These are phyloP conservation scores for Sisymbrium altissimum DNA, from an alignment of 345 rosid genomes.

Conservation along the genomic window DNA sequence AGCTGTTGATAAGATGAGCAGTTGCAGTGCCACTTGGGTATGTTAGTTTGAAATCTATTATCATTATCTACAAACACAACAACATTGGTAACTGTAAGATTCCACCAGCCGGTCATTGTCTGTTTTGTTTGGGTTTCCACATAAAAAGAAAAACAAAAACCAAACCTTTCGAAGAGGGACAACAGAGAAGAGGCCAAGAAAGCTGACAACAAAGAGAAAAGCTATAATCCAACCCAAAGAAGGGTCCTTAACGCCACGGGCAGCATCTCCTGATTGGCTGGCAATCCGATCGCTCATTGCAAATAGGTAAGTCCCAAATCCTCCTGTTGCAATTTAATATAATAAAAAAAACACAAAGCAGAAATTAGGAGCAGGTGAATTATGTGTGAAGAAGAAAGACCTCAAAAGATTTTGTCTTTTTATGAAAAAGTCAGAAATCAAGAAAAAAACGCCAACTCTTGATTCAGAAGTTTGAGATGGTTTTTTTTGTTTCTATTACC, in stretches of 20 bases:
- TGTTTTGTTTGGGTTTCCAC: not conserved
- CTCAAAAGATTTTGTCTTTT: slow-evolving; percentile 10
- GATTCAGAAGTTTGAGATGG: not conserved
- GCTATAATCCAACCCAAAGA: slow-evolving; percentile 72
- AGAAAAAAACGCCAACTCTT: slow-evolving; percentile 1
- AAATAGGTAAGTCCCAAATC: slow-evolving; percentile 73
- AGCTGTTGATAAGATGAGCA: slow-evolving; percentile 85
- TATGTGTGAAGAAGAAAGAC: slow-evolving; percentile 20
- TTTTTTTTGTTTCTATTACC: slow-evolving; percentile 40
- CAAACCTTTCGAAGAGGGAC: slow-evolving; percentile 73
- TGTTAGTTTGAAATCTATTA: slow-evolving; percentile 70
- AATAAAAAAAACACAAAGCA: not conserved
- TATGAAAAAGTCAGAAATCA: slow-evolving; percentile 9
- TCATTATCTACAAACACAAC: slow-evolving; percentile 60
- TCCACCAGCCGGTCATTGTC: not conserved
- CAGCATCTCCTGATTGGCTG: slow-evolving; percentile 47
- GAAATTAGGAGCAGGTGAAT: slow-evolving; percentile 5
- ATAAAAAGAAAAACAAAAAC: not conserved
- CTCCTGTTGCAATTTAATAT: slow-evolving; percentile 48
- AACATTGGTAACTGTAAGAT: not conserved
- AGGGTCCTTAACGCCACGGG: slow-evolving; percentile 53
- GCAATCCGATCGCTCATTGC: slow-evolving; percentile 70
- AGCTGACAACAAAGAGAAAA: slow-evolving; percentile 79
- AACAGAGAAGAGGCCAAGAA: slow-evolving; percentile 82
- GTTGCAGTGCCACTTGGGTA: slow-evolving; percentile 96